Evolutionary conservation across 805 yeast genomes (phyloP), one percentile per base, ranked within the genome.

Genomic region (Sugiyamaella floridensis): DNA sequence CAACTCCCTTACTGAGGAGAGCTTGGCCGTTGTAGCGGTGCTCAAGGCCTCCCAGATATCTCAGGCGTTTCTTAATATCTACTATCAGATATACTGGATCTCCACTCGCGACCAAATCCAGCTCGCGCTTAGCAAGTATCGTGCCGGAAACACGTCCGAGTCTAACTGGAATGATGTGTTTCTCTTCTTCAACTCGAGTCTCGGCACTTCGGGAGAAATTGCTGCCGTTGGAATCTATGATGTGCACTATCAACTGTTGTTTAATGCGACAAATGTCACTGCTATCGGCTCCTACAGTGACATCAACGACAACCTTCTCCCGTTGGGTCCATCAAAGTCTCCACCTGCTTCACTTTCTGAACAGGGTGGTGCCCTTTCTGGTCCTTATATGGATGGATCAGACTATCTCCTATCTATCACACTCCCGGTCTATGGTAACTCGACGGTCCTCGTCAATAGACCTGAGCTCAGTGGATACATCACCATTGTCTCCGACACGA

Each of bases 31-130:
- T 44, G 86, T 89, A 18, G 86, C 96, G 1, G 86, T 86, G 65
- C 71, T 89, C 52, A 89, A 88, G 66, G 81, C 92, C 0, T 78
- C 90, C 0, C 96, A 89, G 66, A 72, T 89, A 18, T 77, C 76
- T 51, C 96, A 88, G 67, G 77, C 80, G 42, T 70, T 86, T 53
- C 78, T 78, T 54, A 77, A 74, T 55, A 71, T 80, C 26, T 83
- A 81, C 64, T 86, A 83, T 63, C 95, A 88, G 66, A 77, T 83
- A 2, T 76, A 76, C 52, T 82, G 85, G 73, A 70, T 89, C 9
- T 71, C 87, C 1, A 73, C 80, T 2, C 76, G 83, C 59, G 86
- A 81, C 53, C 67, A 82, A 1, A 64, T 89, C 8, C 83, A 82
- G 56, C 60, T 67, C 12, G 81, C 93, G 0, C 69, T 89, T 47